Evolutionary conservation across 306 rosid species (phyloP), one percentile per base, ranked within the genome.

Genomic region (Myrica gale): DNA sequence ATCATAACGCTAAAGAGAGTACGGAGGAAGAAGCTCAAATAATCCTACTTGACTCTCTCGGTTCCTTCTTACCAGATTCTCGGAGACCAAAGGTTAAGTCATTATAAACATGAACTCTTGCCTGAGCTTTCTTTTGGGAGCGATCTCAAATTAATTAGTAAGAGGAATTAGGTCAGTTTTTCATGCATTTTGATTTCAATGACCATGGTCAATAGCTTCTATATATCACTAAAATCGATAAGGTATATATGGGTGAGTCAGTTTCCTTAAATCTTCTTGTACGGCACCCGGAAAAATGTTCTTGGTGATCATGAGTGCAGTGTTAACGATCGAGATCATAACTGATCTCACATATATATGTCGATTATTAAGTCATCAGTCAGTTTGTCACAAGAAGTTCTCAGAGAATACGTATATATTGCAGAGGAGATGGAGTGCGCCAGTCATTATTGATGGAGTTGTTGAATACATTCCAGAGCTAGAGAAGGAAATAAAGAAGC

Each of bases 371-470:
- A 32, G 37, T 32, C 3, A 26, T 1, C 32, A 26, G 32, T 26
- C 32, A 26, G 32, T 26, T 26, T 26, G 32, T 2, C 37, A 2
- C 37, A 32, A 32, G 37, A 32, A 32, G 37, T 32, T 32, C 37
- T 32, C 37, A 32, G 37, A 0, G 37, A 32, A 32, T 32, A 8
- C 19, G 61, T 17, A 55, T 55, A 58, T 78, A n/a, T 73, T 52
- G 66, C 81, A 81, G 85, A 82, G 77, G 72, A 77, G 82, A 57
- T 82, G 85, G 85, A 82, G 81, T 74, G 57, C 85, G 5, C n/a
- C 79, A 57, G 65, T 48, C 4, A 81, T 81, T 71, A 71, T 81
- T 4, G 78, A 81, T 65, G 76, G 73, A 66, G 81, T 67, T 65
- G 42, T 72, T 61, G 78, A 66, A 11, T 76, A 76, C 74, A 67